Conservation (phyloP, 2,329 filamentous ascomycete genomes). For the Colletotrichum simmondsii region DNA sequence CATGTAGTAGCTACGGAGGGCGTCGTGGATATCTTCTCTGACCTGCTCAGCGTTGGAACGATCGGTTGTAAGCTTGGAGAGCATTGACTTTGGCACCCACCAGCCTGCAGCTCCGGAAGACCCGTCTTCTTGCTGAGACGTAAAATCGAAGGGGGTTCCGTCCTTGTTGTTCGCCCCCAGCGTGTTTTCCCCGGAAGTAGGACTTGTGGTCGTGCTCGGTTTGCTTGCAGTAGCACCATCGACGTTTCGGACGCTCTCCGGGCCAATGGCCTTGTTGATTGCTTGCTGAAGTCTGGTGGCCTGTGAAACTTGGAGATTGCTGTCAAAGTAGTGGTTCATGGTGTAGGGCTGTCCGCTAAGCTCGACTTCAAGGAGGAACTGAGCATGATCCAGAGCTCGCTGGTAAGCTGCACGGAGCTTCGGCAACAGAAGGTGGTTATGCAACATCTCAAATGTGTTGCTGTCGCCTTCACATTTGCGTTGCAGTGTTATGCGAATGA, state of each 20-base stretch:
- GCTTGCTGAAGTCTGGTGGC: constrained; percentile 7
- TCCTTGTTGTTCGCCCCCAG: neutral
- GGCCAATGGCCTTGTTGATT: neutral
- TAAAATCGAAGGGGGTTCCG: neutral
- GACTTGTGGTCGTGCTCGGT: neutral
- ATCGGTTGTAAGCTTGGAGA: constrained; percentile 35
- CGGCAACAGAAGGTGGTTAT: constrained; percentile 53
- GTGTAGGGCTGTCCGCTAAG: constrained; percentile 57
- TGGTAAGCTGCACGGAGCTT: constrained; percentile 57
- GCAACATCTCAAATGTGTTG: constrained; percentile 54
- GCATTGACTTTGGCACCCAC: constrained; percentile 18
- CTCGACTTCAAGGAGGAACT: constrained; percentile 65
- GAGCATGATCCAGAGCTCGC: constrained; percentile 57
- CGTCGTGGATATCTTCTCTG: constrained; percentile 67
- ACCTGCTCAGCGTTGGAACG: constrained; percentile 38
- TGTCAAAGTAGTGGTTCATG: constrained; percentile 63
- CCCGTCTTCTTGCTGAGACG: neutral
- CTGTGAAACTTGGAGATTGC: constrained; percentile 44
- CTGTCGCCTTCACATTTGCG: constrained; percentile 53
- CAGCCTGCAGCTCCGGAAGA: neutral
- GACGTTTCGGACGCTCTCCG: neutral
- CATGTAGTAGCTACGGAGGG: constrained; percentile 70
- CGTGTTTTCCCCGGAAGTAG: too few relatives aligned
- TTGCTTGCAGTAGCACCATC: too few relatives aligned
- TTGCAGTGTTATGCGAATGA: constrained; percentile 56